Conservation (phyloP, 1,284 basidiomycete genomes). For the Apiotrichum sp. region DNA sequence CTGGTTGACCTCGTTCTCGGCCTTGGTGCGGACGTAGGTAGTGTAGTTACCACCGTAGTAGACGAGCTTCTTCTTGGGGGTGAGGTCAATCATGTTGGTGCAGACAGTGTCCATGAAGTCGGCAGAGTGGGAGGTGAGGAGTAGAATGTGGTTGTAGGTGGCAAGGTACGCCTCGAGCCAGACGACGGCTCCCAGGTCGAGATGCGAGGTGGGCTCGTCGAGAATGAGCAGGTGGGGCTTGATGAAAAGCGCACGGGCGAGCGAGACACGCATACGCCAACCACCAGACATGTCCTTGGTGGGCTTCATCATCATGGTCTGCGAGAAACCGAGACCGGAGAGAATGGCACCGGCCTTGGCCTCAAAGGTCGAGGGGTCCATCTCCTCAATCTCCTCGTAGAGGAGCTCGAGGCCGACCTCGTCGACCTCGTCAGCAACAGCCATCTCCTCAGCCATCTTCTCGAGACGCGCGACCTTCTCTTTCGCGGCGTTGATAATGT, state of each 20-base stretch:
- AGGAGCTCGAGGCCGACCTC: constrained; percentile 78
- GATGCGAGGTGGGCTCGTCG: constrained; percentile 61
- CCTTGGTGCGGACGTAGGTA: constrained; percentile 90
- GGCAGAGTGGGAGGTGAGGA: constrained; percentile 79
- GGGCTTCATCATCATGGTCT: constrained; percentile 89
- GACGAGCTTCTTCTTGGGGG: constrained; percentile 55
- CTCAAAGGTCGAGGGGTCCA: constrained; percentile 94
- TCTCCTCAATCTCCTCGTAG: constrained; percentile 95
- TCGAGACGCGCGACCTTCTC: constrained; percentile 95
- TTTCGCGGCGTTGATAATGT: constrained; percentile 86
- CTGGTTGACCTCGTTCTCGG: constrained; percentile 97
- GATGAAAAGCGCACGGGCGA: constrained; percentile 91
- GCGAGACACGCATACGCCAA: constrained; percentile 97
- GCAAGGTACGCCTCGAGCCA: constrained; percentile 98
- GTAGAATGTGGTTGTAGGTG: constrained; percentile 94
- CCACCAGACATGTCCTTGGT: constrained; percentile 99
- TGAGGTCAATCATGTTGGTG: constrained; percentile 97
- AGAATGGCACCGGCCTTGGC: constrained; percentile 92
- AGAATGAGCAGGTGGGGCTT: constrained; percentile 92
- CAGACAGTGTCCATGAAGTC: constrained; percentile 98
- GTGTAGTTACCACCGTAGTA: constrained; percentile 98
- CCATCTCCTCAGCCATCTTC: constrained; percentile 89
- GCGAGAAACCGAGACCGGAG: constrained; percentile 90
- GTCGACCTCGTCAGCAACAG: constrained; percentile 80
- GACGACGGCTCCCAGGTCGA: constrained; percentile 95